Base-by-base conservation (phyloP, 495 filamentous ascomycete species). In the Entonaema liquescens region DNA sequence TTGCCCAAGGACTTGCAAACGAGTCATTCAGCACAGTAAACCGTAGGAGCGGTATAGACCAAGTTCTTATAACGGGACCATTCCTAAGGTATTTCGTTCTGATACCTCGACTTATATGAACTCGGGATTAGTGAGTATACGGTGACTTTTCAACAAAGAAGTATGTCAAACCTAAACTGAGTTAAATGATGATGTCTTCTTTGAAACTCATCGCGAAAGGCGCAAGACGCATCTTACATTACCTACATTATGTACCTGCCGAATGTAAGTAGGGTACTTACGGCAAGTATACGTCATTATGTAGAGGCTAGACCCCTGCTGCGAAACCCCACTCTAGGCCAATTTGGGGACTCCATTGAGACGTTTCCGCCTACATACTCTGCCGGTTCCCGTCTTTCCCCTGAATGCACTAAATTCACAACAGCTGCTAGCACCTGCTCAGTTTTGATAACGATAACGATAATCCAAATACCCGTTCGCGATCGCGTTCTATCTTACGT, bases 1-100 rank as follows among this genome's bases (percentile, higher is more conserved):
- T 35, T 25, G 49, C 8, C 28, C 54, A 72, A n/a, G 38, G 21
- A 55, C 33, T 19, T 28, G 26, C 28, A 28, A 56, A 17, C 63
- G 69, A 63, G 69, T 72, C 69, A 72, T 63, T 63, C 63, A 40
- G 28, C 53, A 63, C 33, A 59, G 12, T 26, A 25, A 25, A 31
- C 59, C 58, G n/a, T 11, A 59, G 7, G 26, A 40, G 35, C n/a
- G 69, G 23, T 33, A 36, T 64, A 42, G 33, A 58, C 57, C 25
- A 58, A 44, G 19, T 28, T 23, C 19, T 49, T 49, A 36, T 53
- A 49, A 61, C 13, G 31, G 29, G 57, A 66, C 52, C 68, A 71
- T 71, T 71, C 68, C 68, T 53, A 53, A 35, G 47, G 8, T 53
- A 53, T 53, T 26, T 33, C 31, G 28, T 67, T 7, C 25, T 3